Conservation (phyloP, 257 asterid species). For the Eustoma russellianum region DNA sequence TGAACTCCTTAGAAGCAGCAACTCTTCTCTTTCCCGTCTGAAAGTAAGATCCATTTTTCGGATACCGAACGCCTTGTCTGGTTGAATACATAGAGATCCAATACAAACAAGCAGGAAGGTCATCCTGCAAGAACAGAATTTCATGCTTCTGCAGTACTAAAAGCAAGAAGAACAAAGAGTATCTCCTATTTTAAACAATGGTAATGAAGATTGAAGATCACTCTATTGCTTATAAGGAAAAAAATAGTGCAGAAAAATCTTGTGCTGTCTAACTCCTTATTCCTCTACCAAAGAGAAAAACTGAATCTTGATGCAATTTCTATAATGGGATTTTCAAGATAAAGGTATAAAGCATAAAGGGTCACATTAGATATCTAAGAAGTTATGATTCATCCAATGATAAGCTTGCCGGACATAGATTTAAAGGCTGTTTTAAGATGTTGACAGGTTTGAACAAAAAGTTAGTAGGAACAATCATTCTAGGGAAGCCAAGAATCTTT, state of each 20-base stretch:
- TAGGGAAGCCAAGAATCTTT: conserved; percentile 83
- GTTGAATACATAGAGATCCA: conserved; percentile 31
- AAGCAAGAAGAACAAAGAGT: conserved; percentile 11
- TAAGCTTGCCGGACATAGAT: conserved; percentile 46
- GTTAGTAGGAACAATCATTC: conserved; percentile 43
- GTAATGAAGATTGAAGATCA: conserved; percentile 13
- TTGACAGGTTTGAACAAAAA: conserved; percentile 83
- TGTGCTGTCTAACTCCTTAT: conserved; percentile 3
- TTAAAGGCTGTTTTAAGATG: conserved; percentile 74
- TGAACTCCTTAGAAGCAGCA: conserved; percentile 16
- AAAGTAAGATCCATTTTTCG: conserved; percentile 41
- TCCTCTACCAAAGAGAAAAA: too few species aligned
- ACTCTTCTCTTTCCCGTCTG: conserved; percentile 23
- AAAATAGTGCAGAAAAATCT: neutral
- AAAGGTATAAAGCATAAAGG: conserved; percentile 48
- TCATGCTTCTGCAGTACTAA: conserved; percentile 32
- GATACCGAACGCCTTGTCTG: conserved; percentile 34
- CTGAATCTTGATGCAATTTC: conserved; percentile 16
- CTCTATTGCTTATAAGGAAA: conserved; percentile 1
- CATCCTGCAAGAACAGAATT: conserved; percentile 24
- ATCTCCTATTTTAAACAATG: conserved; percentile 11
- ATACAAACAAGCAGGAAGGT: conserved; percentile 33
- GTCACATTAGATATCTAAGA: conserved; percentile 34
- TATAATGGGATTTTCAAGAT: conserved; percentile 36
- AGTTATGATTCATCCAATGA: conserved; percentile 70